Percentiles rank a stretch among this genome's conserved stretches.
Conservation (phyloP, 306 rosid genomes). For the Vachellia collinsii region DNA sequence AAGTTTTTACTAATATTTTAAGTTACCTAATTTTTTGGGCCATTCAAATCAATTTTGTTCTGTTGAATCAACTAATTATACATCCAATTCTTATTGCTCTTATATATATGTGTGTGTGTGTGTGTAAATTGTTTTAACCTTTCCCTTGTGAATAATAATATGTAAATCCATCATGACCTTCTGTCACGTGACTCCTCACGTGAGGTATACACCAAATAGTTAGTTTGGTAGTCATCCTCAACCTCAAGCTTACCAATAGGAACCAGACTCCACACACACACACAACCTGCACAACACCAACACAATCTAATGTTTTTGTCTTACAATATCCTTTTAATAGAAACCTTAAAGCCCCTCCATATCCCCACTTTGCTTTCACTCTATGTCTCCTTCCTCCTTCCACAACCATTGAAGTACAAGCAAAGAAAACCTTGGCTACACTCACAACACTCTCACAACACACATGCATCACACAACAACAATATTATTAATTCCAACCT, state of each 20-base stretch:
- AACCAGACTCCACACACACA: background rate
- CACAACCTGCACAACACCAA: background rate
- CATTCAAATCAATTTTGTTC: no score
- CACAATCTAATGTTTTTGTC: conserved; percentile 37
- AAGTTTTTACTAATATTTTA: no score
- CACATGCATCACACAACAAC: background rate
- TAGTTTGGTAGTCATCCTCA: conserved; percentile 45
- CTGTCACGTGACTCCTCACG: background rate
- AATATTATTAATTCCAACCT: conserved; percentile 25
- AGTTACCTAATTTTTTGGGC: no score
- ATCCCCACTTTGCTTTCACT: conserved; percentile 34
- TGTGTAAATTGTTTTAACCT: no score
- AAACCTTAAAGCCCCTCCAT: conserved; percentile 34
- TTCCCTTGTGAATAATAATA: background rate
- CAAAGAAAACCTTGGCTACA: conserved; percentile 47
- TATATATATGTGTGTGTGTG: no score
- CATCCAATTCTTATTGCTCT: no score
- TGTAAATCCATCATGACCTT: background rate
- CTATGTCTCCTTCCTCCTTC: conserved; percentile 7
- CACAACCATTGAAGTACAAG: conserved; percentile 69
- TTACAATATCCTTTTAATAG: conserved; percentile 44
- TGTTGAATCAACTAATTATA: no score
- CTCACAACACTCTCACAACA: conserved; percentile 17
- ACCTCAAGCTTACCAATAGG: background rate
- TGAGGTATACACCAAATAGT: background rate